Evolutionary conservation across 768 basidiomycete genomes (phyloP).

Genomic region (Panellus pusillus): DNA sequence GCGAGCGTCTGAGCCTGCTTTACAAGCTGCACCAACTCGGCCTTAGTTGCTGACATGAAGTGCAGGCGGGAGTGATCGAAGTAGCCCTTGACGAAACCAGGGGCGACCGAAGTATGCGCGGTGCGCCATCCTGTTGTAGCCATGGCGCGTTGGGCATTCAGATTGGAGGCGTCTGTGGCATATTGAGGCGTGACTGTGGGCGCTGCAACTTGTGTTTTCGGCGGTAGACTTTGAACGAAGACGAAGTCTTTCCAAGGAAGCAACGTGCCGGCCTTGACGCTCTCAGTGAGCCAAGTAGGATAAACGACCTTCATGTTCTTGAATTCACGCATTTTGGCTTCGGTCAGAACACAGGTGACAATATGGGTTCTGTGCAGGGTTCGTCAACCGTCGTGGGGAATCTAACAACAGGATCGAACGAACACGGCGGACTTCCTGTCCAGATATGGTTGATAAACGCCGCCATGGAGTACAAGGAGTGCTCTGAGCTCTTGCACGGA

Average conservation of each 20-base stretch:
- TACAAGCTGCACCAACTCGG: conserved; percentile 80
- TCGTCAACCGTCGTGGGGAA: background rate
- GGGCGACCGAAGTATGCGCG: conserved; percentile 82
- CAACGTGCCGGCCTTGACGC: conserved; percentile 61
- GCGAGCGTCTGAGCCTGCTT: conserved; percentile 74
- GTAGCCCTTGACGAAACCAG: conserved; percentile 85
- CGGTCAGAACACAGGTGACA: conserved; percentile 87
- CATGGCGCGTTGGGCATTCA: conserved; percentile 75
- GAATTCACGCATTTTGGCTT: conserved; percentile 87
- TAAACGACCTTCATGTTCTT: conserved; percentile 86
- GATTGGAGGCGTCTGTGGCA: conserved; percentile 68
- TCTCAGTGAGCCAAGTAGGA: conserved; percentile 88
- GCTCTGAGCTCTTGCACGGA: conserved; percentile 82
- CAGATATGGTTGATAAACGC: conserved; percentile 80
- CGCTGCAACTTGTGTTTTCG: conserved; percentile 49
- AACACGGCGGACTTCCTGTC: conserved; percentile 76
- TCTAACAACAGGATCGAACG: conserved; percentile 27
- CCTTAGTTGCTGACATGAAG: conserved; percentile 89
- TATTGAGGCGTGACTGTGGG: conserved; percentile 48
- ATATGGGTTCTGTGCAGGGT: conserved; percentile 71
- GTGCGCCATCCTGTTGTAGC: conserved; percentile 82
- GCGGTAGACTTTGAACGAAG: conserved; percentile 50
- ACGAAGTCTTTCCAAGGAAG: conserved; percentile 82
- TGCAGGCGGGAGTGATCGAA: conserved; percentile 90
- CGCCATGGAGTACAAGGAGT: conserved; percentile 82